Evolutionary conservation across 176 grass and related monocot genomes (phyloP).

Genomic region (Areca catechu): DNA sequence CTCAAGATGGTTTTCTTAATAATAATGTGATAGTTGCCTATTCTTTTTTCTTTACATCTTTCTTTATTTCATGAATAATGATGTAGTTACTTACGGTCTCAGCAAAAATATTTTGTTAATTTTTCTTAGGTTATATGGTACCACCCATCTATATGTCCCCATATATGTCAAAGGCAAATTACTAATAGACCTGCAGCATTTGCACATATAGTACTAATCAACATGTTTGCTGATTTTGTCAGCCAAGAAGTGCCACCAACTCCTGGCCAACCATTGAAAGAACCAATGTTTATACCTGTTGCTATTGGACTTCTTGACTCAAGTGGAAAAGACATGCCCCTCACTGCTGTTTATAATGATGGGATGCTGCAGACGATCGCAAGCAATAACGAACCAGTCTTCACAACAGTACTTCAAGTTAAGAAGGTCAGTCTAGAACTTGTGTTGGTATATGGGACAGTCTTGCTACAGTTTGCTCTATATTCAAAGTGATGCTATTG

Average conservation of each 20-base stretch:
- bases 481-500: too few relatives aligned
- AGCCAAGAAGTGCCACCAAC: constrained; percentile 90
- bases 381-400: constrained; percentile 36
- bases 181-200: background rate
- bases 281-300: constrained; percentile 91
- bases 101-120: too few relatives aligned
- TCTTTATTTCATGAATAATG: too few relatives aligned
- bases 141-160: too few relatives aligned
- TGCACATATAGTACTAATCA: background rate
- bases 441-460: too few relatives aligned
- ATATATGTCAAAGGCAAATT: too few relatives aligned
- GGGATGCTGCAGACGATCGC: constrained; percentile 47
- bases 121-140: too few relatives aligned
- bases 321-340: constrained; percentile 79
- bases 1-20: too few relatives aligned
- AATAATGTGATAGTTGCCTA: too few relatives aligned
- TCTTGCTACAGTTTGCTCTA: too few relatives aligned
- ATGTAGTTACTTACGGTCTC: too few relatives aligned
- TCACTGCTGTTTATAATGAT: constrained; percentile 56
- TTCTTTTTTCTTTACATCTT: too few relatives aligned
- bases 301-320: constrained; percentile 79
- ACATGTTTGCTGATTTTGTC: background rate
- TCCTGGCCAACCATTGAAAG: constrained; percentile 70
- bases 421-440: constrained; percentile 47
- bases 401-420: constrained; percentile 82